phyloP scores from a whole-genome alignment of 805 yeast species.

The Candida hungchunana region DNA sequence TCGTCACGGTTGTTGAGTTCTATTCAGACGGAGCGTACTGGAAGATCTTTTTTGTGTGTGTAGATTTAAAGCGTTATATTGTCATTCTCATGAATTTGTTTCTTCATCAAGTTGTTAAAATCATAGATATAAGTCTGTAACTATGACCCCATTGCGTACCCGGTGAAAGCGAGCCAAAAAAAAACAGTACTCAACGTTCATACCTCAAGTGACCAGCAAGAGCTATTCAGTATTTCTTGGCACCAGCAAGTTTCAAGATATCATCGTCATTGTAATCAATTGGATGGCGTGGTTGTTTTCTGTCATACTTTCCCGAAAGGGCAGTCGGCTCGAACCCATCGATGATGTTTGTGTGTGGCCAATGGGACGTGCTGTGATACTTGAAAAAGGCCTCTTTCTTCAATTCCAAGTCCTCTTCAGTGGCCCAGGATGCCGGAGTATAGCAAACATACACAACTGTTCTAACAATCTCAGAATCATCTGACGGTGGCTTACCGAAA shows the following conservation, averaged over 20 bases:
- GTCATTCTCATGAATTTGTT: no score
- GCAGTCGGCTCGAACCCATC: conserved; percentile 13
- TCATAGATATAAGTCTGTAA: no score
- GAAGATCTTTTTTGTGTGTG: no score
- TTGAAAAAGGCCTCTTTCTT: conserved; percentile 24
- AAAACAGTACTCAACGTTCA: no score
- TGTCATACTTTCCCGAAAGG: conserved; percentile 12
- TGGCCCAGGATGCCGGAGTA: conserved; percentile 31
- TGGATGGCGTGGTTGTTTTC: conserved; percentile 22
- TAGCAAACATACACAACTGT: conserved; percentile 28
- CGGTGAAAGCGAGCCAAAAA: no score
- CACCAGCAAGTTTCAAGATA: conserved; percentile 20
- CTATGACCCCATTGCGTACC: no score
- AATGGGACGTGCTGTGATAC: conserved; percentile 30
- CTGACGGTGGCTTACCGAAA: conserved; percentile 28
- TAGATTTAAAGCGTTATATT: no score
- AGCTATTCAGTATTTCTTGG: not conserved
- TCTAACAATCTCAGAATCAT: conserved; percentile 24
- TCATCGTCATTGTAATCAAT: conserved; percentile 19
- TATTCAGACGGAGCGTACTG: no score
- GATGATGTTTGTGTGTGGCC: conserved; percentile 29
- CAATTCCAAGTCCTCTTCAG: conserved; percentile 22
- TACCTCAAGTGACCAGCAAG: no score
- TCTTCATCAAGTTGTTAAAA: no score
- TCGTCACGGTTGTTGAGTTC: no score